Evolutionary conservation across 164 flowering plant species (phyloP), one percentile per base, ranked within the genome.

Genomic region (Litsea cubeba): DNA sequence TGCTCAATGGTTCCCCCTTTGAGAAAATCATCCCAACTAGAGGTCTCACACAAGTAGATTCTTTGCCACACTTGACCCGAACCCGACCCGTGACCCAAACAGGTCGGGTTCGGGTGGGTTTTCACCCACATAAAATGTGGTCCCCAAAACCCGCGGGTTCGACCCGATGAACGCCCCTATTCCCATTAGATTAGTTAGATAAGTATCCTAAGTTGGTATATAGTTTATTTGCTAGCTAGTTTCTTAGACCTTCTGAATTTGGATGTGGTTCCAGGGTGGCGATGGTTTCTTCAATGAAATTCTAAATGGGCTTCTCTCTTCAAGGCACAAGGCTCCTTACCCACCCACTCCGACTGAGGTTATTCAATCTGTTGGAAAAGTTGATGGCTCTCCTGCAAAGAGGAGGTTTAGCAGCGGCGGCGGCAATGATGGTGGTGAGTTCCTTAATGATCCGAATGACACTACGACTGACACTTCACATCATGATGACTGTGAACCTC

Each of bases 271-370:
- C 73, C 83, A 95, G 97, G 99, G 99, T 62, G 98, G 99, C 76
- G 99, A 95, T 86, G 99, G 99, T 30, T 89, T 95, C 78, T 95
- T 95, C 86, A 93, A 88, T 82, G 99, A 95, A 85, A 84, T 95
- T 73, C 89, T 95, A 49, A 95, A 95, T 79, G 99, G 97, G 20
- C 78, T 93, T 77, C 93, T 93, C 75, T 79, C 78, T 72, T 76
- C 91, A 66, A 83, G 95, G 85, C 91, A 85, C 80, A 85, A 85
- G 76, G 88, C 90, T 78, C 85, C 91, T 68, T 84, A 83, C 26
- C 99, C 99, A 66, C 96, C 95, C 46, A 77, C 82, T 3, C 99
- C 99, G 69, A 54, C 84, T 22, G 94, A 88, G 76, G 72, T 84
- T 75, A 30, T 71, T 63, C 74, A 82, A 68, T 78, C 88, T 76